These are phyloP conservation scores for Ceratocystis ficicola DNA, from an alignment of 2,329 filamentous ascomycete genomes.

Conservation along the genomic window DNA sequence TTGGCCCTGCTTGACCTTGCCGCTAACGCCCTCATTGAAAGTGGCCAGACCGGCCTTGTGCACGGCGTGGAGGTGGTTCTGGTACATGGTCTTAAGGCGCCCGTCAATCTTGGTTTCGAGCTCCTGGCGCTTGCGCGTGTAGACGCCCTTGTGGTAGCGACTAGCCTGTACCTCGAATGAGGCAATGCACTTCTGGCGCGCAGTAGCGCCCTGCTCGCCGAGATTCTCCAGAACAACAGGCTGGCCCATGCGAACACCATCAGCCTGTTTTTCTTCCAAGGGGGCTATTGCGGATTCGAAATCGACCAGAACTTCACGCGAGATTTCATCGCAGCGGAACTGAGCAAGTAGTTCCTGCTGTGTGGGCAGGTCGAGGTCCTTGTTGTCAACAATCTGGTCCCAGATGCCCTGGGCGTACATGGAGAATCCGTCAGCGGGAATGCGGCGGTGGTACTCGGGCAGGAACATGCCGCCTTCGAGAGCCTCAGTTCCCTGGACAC, in stretches of 20 bases:
- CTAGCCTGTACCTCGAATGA: constrained; percentile 86
- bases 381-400: constrained; percentile 98
- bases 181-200: constrained; percentile 61
- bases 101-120: constrained; percentile 76
- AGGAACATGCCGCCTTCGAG: constrained; percentile 73
- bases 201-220: constrained; percentile 57
- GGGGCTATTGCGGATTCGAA: constrained; percentile 77
- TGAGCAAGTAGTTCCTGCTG: constrained; percentile 95
- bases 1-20: constrained; percentile 79
- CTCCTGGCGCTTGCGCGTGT: constrained; percentile 70
- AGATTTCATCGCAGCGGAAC: constrained; percentile 95
- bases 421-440: constrained; percentile 93
- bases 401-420: constrained; percentile 88
- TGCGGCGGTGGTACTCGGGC: constrained; percentile 87
- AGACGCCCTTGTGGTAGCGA: constrained; percentile 94
- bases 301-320: constrained; percentile 68
- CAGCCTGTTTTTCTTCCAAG: constrained; percentile 74
- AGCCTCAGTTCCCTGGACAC: constrained; percentile 49
- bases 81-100: constrained; percentile 77
- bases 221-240: constrained; percentile 61
- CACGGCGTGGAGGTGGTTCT: constrained; percentile 73
- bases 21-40: constrained; percentile 79
- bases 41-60: constrained; percentile 76
- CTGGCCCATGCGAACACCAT: constrained; percentile 59
- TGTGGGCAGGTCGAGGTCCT: constrained; percentile 89